Evolutionary conservation across 768 basidiomycete genomes (phyloP).

Genomic region (Boletus fagicola): DNA sequence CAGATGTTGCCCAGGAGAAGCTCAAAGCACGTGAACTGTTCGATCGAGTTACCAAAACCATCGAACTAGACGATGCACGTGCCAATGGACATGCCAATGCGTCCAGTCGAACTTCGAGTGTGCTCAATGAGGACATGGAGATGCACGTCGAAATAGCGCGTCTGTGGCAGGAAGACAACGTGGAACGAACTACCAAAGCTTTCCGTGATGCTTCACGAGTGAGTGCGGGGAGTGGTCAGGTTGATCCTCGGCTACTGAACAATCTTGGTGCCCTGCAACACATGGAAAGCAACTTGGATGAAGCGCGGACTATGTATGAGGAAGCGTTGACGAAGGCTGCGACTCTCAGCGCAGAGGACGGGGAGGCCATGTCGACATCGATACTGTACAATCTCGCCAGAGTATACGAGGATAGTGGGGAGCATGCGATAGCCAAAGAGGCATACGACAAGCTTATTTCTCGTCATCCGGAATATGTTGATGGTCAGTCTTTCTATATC

Average conservation of each 20-base stretch:
- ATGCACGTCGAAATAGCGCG: constrained; percentile 90
- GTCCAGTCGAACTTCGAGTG: constrained; percentile 43
- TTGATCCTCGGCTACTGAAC: constrained; percentile 72
- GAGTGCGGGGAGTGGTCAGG: constrained; percentile 47
- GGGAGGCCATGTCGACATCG: constrained; percentile 75
- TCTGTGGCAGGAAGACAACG: constrained; percentile 80
- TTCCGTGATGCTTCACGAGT: constrained; percentile 72
- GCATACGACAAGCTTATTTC: constrained; percentile 84
- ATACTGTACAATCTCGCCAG: constrained; percentile 90
- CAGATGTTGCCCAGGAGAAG: constrained; percentile 72
- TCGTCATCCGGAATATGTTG: constrained; percentile 95
- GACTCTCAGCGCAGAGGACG: constrained; percentile 42
- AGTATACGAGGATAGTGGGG: constrained; percentile 84
- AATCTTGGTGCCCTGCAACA: constrained; percentile 78
- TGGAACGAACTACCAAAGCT: constrained; percentile 71
- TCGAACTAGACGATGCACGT: constrained; percentile 60
- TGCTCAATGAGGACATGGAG: constrained; percentile 74
- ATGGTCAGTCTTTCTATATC: constrained; percentile 58
- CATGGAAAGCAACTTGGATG: constrained; percentile 55
- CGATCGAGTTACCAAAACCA: constrained; percentile 66
- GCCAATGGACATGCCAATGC: constrained; percentile 38
- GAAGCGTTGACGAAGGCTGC: constrained; percentile 62
- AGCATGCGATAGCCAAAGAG: constrained; percentile 69
- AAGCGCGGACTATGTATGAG: constrained; percentile 69
- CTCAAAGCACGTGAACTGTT: constrained; percentile 76